Base-by-base conservation (phyloP, 2,329 filamentous ascomycete species). In the Grosmannia penicillata region DNA sequence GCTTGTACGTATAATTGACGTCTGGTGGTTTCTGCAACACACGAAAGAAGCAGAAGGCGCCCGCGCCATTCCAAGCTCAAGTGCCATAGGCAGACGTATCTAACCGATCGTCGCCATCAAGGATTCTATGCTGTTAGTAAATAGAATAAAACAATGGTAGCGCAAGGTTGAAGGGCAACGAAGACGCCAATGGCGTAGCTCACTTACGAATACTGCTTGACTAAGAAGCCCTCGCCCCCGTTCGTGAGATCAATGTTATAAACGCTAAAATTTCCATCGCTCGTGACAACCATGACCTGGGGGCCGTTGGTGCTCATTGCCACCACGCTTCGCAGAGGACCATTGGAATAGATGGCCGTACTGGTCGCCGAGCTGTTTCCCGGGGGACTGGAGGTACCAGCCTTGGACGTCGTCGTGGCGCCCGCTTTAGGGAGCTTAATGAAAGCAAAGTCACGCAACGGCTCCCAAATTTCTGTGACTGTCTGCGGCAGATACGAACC, bases 401-500 rank as follows among this genome's bases (percentile, higher is more conserved):
- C 33, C 17, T 23, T 33, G 24, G 53, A n/a, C 28, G 52, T 48
- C 10, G 48, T 44, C 19, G 51, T 49, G 22, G 59, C 45, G 3
- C 60, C 45, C 41, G 52, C 50, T 52, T 81, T 84, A 13, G 89
- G 89, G 34, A 98, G 74, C 56, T 91, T 93, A 53, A 96, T 87
- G 68, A 84, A 96, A 1, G 91, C 91, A 60, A 98, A 98, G 58
- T 98, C 91, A 39, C 91, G 75, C 43, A 81, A 66, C 0, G 91
- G 91, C 52, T 98, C 91, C 87, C 87, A 96, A 70, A 96, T 95
- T 59, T 96, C 89, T 1, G 89, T 89, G 5, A 98, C 86, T 2
- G 87, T 89, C 51, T 82, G 82, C 0, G 91, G 91, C 2, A 98
- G 66, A 55, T 98, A 98, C 1, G 84, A 86, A 5, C 87, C 87